A percentile compares a stretch with the other conserved stretches of the same genome.
phyloP scores from a whole-genome alignment of 2,329 filamentous ascomycete species.

The Endoconidiophora polonica region DNA sequence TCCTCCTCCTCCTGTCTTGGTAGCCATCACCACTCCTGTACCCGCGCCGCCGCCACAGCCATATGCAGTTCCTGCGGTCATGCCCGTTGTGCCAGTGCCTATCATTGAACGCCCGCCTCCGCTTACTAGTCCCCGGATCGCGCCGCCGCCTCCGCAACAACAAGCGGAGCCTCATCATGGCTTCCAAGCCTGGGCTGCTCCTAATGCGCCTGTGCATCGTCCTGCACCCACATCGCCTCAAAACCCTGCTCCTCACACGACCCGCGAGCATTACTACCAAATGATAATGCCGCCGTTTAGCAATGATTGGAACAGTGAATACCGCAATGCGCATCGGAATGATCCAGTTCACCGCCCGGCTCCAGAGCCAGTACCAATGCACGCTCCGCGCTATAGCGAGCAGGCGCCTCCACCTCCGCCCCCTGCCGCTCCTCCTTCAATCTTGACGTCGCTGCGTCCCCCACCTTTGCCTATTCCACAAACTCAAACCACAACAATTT shows the following conservation, averaged over 20 bases:
- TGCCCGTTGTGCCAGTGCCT: background rate
- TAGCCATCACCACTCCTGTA: background rate
- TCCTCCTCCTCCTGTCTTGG: background rate
- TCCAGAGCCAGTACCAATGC: constrained; percentile 3
- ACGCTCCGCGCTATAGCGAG: constrained; percentile 7
- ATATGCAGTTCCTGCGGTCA: background rate
- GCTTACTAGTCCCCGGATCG: constrained; percentile 13
- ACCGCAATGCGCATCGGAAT: constrained; percentile 4
- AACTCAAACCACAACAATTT: constrained; percentile 6
- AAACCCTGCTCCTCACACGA: background rate
- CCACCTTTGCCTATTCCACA: constrained; percentile 9
- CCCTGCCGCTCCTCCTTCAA: constrained; percentile 14
- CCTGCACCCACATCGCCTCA: constrained; percentile 7
- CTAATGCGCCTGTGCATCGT: constrained; percentile 5
- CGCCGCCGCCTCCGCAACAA: constrained; percentile 2
- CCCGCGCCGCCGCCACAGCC: constrained; percentile 6
- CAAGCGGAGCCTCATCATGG: constrained; percentile 1
- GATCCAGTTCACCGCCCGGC: background rate
- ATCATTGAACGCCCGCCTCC: constrained; percentile 16
- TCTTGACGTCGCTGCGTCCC: constrained; percentile 12
- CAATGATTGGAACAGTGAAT: constrained; percentile 8
- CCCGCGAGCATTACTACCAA: constrained; percentile 6
- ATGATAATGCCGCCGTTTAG: constrained; percentile 4
- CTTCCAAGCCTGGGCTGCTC: constrained; percentile 7
- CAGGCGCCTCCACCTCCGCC: constrained; percentile 1